Conservation (phyloP, 495 filamentous ascomycete species). For the Hyaloscypha variabilis region DNA sequence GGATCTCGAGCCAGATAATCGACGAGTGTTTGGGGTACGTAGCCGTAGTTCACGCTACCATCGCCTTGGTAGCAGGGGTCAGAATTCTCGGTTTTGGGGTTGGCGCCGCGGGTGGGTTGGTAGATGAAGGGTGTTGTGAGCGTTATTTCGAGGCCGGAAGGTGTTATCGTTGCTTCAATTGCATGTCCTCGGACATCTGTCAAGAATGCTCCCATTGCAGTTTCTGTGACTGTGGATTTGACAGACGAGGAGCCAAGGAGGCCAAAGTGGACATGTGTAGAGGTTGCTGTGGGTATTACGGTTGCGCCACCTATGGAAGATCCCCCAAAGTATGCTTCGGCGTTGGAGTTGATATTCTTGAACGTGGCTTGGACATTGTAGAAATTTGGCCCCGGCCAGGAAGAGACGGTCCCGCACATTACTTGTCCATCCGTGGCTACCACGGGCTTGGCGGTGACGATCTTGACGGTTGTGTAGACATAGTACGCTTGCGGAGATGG, state of each 20-base stretch:
- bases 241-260: background rate
- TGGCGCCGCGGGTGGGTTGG: background rate
- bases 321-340: slow-evolving; percentile 28
- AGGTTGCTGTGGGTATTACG: background rate
- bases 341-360: slow-evolving; percentile 22
- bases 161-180: background rate
- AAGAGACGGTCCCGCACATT: slow-evolving; percentile 14
- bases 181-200: background rate
- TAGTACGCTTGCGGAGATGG: slow-evolving; percentile 30
- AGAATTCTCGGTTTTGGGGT: background rate
- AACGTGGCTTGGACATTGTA: slow-evolving; percentile 2
- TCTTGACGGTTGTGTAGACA: slow-evolving; percentile 27
- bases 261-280: background rate
- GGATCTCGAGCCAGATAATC: slow-evolving; percentile 20
- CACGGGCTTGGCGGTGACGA: slow-evolving; percentile 23
- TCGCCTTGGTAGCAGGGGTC: slow-evolving; percentile 7
- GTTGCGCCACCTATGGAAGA: background rate
- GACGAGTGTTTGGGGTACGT: slow-evolving; percentile 25
- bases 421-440: slow-evolving; percentile 2
- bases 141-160: slow-evolving; percentile 7
- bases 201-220: background rate
- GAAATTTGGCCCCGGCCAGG: background rate
- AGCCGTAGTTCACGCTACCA: slow-evolving; percentile 21
- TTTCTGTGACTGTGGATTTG: background rate
- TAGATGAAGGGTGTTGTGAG: slow-evolving; percentile 29